A percentile compares a stretch with the other conserved stretches of the same genome.
Evolutionary conservation across 73 alveolate species (phyloP).

Genomic region (Paramecium primaurelia): DNA sequence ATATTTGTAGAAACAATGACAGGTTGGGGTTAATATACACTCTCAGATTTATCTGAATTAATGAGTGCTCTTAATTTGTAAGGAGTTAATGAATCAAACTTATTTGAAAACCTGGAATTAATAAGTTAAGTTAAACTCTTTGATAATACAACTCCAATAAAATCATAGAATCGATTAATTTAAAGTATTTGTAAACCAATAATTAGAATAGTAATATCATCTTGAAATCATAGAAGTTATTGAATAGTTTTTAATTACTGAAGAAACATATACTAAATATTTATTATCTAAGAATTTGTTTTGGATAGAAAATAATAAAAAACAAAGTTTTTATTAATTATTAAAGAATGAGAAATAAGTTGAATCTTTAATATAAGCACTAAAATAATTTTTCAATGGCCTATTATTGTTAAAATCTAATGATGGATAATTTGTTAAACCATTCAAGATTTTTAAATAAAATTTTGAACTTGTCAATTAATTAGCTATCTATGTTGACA

Average conservation of each 20-base stretch:
- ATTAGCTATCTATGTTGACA: background rate
- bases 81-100: constrained; percentile 13
- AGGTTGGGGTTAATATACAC: constrained; percentile 37
- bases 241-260: background rate
- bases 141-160: background rate
- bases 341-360: background rate
- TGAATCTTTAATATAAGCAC: background rate
- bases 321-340: background rate
- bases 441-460: background rate
- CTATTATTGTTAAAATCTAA: background rate
- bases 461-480: background rate
- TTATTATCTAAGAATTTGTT: background rate
- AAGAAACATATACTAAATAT: background rate
- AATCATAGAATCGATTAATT: background rate
- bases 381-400: background rate
- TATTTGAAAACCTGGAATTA: background rate
- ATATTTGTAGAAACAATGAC: constrained; percentile 1
- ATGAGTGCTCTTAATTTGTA: background rate
- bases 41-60: background rate
- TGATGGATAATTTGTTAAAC: background rate
- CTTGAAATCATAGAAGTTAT: background rate
- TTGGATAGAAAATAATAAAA: background rate
- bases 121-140: background rate
- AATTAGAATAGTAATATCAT: background rate
- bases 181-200: background rate